Base-by-base conservation (phyloP, 2,329 filamentous ascomycete species). In the Calonectria pseudoturangicola region DNA sequence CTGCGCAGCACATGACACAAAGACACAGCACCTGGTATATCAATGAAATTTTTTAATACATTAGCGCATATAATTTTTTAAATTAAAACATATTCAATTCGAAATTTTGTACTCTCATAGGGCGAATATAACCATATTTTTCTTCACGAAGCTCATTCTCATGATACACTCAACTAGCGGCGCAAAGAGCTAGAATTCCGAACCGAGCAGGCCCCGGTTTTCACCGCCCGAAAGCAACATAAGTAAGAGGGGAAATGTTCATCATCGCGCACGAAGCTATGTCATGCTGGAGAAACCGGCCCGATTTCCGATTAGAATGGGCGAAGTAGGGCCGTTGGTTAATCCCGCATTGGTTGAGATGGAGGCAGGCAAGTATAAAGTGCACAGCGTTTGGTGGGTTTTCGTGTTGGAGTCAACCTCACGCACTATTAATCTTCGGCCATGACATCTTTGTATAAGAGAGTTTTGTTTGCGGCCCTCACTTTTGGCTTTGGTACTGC, bases 221-320 rank as follows among this genome's bases (percentile, higher is more conserved):
- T 36, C 30, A 56, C 51, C 54, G 33, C n/a, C 54, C 33, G 54
- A 41, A 16, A n/a, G 4, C 5, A 39, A 39, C n/a, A 18, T 16
- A 36, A 41, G 33, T 16, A 36, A 41, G 33, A 27, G 33, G 54
- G 30, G 16, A 16, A 16, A 41, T 58, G 5, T 27, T 5, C 33
- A 27, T n/a, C 43, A 41, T 10, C 33, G 5, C 33, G 5, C 30
- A 5, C 12, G 6, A 41, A 16, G 12, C n/a, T 13, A 25, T 27
- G 21, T 2, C n/a, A n/a, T 36, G 2, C 27, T 27, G 4, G 16
- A 58, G 3, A 5, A 58, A 21, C 21, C 33, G 54, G 51, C 16
- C 54, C 54, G 54, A 58, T 41, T 58, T 25, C 54, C 54, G 54
- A 58, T 41, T 58, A 33, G 16, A 25, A 36, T 58, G 54, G 18